Base-by-base conservation (phyloP, 805 yeast genomes). In the Suhomyces faveliae region DNA sequence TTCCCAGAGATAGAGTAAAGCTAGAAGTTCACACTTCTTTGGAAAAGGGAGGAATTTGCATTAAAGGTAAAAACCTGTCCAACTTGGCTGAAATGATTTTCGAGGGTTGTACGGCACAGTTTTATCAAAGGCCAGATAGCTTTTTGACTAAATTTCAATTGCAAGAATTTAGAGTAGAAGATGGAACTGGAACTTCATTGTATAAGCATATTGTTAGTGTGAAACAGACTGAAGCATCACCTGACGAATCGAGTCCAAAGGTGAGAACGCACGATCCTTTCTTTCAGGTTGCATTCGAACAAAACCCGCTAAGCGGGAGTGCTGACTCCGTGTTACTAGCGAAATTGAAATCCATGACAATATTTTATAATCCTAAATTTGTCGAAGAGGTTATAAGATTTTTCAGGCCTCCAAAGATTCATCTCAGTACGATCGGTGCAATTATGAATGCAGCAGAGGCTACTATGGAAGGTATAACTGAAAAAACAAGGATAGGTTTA, bases 391-490 rank as follows among this genome's bases (percentile, higher is more conserved):
- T 94, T 43, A 76, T 79, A 12, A 68, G 64, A 49, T 92, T 95
- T 59, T 94, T 94, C 73, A 83, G 79, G 42, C 96, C 97, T 1
- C 96, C 97, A 17, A 83, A 82, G 50, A 82, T 82, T 22, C 96
- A 91, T 57, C 73, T 84, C 47, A 96, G 91, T 59, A 90, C 97
- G 0, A 82, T 94, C 19, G 92, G 90, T 30, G 94, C 94, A 8
- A 80, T 95, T 21, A 81, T 94, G 81, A 85, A 81, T 64, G 98
- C 97, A 1, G 99, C 99, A 0, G 96, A 91, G 52, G 88, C 91
- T 0, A 91, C 97, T 0, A 86, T 94, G 49, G 97, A 90, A 59
- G 97, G 95, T 1, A 73, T 94, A 52, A 84, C 97, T 0, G 75
- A 84, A 21, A 96, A 90, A 62, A 94, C 98, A 0, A 75, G 97